Evolutionary conservation across 495 filamentous ascomycete genomes (phyloP), one percentile per base, ranked within the genome.

Genomic region (Bryoglossum gracile): DNA sequence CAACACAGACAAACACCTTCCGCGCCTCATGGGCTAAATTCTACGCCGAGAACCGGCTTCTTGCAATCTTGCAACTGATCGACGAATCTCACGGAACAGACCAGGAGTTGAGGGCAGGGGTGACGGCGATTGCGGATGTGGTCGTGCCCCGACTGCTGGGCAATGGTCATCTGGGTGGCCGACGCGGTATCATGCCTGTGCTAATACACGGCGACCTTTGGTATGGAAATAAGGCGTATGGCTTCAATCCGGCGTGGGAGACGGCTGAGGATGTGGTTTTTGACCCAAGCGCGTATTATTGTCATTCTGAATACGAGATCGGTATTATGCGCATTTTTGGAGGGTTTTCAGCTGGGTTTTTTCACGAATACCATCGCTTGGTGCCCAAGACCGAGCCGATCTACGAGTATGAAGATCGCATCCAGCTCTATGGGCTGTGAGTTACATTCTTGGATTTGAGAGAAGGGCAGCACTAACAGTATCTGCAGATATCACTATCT

Each of bases 251-350:
- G 53, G 78, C 57, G 1, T 47, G 70, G n/a, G 76, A 71, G 4
- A 74, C 68, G 4, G 68, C 68, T 0, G 84, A 89, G 48, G 89
- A 90, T 53, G 81, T 95, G 9, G 78, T 94, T 3, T 95, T 83
- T 67, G 90, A 95, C 66, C 81, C 89, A 17, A 80, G 80, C 13
- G 72, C 78, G 32, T 82, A 80, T 46, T 95, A 90, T 65, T 86
- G 80, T n/a, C 87, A 94, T 63, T 81, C 70, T 13, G 90, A 95
- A 71, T 95, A 81, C 68, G 90, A 95, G 61, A 61, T 91, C 40
- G 90, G 91, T 1, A 95, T 95, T 42, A 95, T 95, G 90, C 75
- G 75, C 48, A 90, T 97, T 87, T 95, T 95, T 76, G 91, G 90
- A 0, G 91, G 91, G 3, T 95, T 94, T 70, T 81, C 81, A 16